These are phyloP conservation scores for Peziza echinospora DNA, from an alignment of 495 filamentous ascomycete genomes.

Conservation along the genomic window DNA sequence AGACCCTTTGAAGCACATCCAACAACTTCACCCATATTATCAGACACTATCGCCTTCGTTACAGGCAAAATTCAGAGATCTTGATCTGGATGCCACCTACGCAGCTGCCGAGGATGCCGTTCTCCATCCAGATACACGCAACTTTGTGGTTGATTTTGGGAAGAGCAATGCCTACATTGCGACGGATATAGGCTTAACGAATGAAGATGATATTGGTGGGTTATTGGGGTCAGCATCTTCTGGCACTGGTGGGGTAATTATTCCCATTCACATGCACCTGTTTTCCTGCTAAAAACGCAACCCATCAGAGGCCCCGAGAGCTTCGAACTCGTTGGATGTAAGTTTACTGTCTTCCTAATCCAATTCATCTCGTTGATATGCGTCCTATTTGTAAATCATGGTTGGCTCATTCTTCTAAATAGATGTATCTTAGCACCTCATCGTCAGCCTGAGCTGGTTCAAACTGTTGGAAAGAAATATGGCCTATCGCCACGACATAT, in stretches of 20 bases:
- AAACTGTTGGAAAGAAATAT: conserved; percentile 30
- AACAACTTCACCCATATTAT: conserved; percentile 5
- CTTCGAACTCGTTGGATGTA: conserved; percentile 39
- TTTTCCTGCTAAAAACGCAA: neutral
- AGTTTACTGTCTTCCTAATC: conserved; percentile 13
- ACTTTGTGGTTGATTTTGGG: conserved; percentile 46
- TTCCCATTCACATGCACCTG: neutral
- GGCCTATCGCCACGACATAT: conserved; percentile 37
- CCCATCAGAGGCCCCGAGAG: conserved; percentile 7
- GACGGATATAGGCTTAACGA: conserved; percentile 26
- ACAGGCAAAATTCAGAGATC: conserved; percentile 24
- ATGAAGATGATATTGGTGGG: conserved; percentile 1
- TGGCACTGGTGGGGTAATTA: too few species aligned
- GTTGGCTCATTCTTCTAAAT: conserved; percentile 2
- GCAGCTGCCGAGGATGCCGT: conserved; percentile 20
- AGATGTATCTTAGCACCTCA: conserved; percentile 45
- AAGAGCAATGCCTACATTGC: conserved; percentile 36
- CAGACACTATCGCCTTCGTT: conserved; percentile 5
- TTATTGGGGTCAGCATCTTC: conserved; percentile 4
- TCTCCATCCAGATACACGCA: conserved; percentile 22
- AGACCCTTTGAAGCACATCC: too few species aligned
- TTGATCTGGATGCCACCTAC: conserved; percentile 28
- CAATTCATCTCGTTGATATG: too few species aligned
- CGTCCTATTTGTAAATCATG: too few species aligned
- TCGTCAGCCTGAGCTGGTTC: conserved; percentile 33